These are phyloP conservation scores for Candida frijolesensis DNA, from an alignment of 1,139 yeast genomes.

Conservation along the genomic window DNA sequence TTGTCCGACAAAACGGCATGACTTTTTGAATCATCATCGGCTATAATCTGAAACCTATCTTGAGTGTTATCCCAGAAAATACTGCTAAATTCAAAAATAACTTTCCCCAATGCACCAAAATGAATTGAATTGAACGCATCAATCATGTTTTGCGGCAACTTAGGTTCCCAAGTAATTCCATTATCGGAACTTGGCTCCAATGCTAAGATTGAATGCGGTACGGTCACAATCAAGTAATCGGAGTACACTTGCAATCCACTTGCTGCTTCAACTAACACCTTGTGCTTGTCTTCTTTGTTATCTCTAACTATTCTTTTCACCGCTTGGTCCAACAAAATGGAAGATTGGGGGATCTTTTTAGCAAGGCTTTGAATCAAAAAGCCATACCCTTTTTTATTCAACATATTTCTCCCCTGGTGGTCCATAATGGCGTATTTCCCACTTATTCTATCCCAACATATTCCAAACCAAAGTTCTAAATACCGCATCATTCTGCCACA, in stretches of 20 bases:
- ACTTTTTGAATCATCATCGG: slow-evolving; percentile 20
- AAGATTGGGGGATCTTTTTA: slow-evolving; percentile 37
- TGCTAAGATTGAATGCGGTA: slow-evolving; percentile 71
- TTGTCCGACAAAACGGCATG: slow-evolving; percentile 17
- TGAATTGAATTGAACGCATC: slow-evolving; percentile 53
- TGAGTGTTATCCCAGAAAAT: slow-evolving; percentile 64
- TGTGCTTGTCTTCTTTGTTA: slow-evolving; percentile 16
- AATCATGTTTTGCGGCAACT: slow-evolving; percentile 49
- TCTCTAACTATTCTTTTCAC: slow-evolving; percentile 45
- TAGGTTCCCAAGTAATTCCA: slow-evolving; percentile 61
- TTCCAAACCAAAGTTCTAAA: slow-evolving; percentile 79
- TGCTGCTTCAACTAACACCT: slow-evolving; percentile 23
- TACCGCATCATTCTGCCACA: slow-evolving; percentile 56
- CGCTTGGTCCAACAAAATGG: slow-evolving; percentile 45
- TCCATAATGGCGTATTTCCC: slow-evolving; percentile 67
- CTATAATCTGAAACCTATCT: slow-evolving; percentile 56
- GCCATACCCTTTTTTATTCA: slow-evolving; percentile 62
- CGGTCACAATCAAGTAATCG: slow-evolving; percentile 66
- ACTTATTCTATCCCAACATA: slow-evolving; percentile 65
- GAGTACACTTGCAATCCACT: slow-evolving; percentile 27
- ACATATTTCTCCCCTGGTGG: slow-evolving; percentile 74
- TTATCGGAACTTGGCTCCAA: slow-evolving; percentile 35
- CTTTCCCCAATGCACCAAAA: slow-evolving; percentile 77
- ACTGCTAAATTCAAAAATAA: slow-evolving; percentile 66
- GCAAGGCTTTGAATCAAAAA: slow-evolving; percentile 49